Conservation (phyloP, 805 yeast species). For the Yarrowia deformans region DNA sequence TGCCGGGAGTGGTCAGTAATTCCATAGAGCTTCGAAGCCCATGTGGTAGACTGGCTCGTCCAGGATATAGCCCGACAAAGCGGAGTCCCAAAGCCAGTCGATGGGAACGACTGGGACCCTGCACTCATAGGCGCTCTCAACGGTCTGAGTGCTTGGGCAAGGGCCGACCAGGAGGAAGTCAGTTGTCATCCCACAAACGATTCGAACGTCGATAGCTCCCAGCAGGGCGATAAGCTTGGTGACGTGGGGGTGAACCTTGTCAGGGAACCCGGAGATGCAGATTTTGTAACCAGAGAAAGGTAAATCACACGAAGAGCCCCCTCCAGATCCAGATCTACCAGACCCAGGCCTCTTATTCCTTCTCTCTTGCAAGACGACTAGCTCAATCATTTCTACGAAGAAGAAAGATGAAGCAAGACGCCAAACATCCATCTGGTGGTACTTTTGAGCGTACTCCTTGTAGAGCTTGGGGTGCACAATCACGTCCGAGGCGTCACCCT, state of each 20-base stretch:
- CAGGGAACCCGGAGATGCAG: not conserved
- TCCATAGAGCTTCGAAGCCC: not conserved
- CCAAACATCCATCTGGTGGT: not conserved
- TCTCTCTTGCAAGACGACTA: not conserved
- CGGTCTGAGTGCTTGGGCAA: not conserved
- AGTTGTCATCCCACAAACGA: not conserved
- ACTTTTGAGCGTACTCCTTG: not conserved
- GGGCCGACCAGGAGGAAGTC: not conserved
- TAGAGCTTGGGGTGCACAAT: not conserved
- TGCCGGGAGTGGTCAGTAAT: not conserved
- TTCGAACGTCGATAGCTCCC: not conserved
- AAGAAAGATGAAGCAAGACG: not conserved
- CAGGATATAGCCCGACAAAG: not conserved
- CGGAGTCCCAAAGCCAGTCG: conserved; percentile 11
- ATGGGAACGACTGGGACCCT: not conserved
- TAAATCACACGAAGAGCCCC: no score
- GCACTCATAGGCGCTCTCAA: not conserved
- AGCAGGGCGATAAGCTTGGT: not conserved
- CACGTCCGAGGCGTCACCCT: not conserved
- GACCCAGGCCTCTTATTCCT: not conserved
- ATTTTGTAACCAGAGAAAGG: not conserved
- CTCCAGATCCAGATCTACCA: not conserved
- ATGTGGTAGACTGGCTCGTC: not conserved
- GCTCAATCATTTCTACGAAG: not conserved
- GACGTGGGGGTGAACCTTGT: not conserved